Percentiles rank a stretch among this genome's conserved stretches.
These are phyloP conservation scores for Starmerella geochares DNA, from an alignment of 805 yeast species.

Conservation along the genomic window DNA sequence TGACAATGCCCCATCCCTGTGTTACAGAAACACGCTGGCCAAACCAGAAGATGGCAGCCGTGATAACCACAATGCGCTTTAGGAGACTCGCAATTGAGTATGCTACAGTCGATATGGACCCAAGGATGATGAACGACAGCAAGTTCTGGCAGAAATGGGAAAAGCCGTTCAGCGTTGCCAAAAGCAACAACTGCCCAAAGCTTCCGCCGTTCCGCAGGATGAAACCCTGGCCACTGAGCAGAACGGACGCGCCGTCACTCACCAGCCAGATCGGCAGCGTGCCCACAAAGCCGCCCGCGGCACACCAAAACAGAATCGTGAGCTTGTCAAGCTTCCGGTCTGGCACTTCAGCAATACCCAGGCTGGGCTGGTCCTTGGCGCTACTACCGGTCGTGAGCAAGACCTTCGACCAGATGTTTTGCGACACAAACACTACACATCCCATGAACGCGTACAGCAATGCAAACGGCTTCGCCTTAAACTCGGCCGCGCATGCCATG, in stretches of 20 bases:
- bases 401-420: constrained; percentile 77
- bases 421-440: constrained; percentile 68
- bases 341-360: background rate
- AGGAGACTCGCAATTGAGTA: constrained; percentile 80
- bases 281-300: constrained; percentile 56
- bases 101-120: constrained; percentile 71
- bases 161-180: constrained; percentile 56
- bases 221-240: constrained; percentile 15
- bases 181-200: constrained; percentile 36
- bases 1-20: constrained; percentile 36
- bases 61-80: constrained; percentile 77
- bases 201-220: constrained; percentile 22
- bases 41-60: constrained; percentile 60
- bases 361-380: constrained; percentile 8
- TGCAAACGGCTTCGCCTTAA: constrained; percentile 46
- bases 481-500: constrained; percentile 42
- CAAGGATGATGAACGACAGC: constrained; percentile 69
- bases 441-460: constrained; percentile 58
- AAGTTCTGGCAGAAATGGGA: constrained; percentile 73
- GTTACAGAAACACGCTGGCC: constrained; percentile 36
- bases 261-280: constrained; percentile 66
- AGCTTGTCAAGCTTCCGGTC: constrained; percentile 57
- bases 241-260: constrained; percentile 41
- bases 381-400: constrained; percentile 44
- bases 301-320: constrained; percentile 70